Base-by-base conservation (phyloP, 2,329 filamentous ascomycete species). In the Teratosphaeria epicoccoides region DNA sequence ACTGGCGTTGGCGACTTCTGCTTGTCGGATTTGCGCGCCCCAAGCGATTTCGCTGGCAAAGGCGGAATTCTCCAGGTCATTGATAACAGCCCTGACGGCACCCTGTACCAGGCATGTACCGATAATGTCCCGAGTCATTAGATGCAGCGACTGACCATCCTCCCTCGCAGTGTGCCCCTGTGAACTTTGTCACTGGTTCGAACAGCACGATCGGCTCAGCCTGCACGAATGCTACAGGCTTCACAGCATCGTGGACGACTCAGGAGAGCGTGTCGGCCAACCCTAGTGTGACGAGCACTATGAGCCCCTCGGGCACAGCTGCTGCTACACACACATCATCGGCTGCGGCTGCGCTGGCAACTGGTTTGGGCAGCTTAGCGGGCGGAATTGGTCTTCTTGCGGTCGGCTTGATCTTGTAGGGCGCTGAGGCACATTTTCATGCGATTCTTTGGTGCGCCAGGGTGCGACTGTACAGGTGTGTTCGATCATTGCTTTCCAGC, bases 21-120 rank as follows among this genome's bases (percentile, higher is more conserved):
- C 46, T 45, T 65, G 46, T 55, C 56, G 23, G 50, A 56, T 40
- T 46, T 65, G n/a, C 53, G 52, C 29, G 62, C 54, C 12, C 63
- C 63, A 6, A 51, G 33, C 9, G 55, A 59, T 22, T 66, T 59
- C 20, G 62, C 60, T 0, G 63, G 63, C 11, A 59, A 59, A 24
- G 43, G 47, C 23, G 63, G 63, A 24, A 50, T 66, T 12, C 48
- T 66, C n/a, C 63, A 66, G 50, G 61, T 66, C 24, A 56, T 62
- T 24, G 62, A 64, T 45, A 53, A 55, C 28, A 58, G 57, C 3
- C 53, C 52, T 2, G 63, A 66, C 47, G 63, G 63, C 12, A 54
- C 50, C 20, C 53, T 66, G n/a, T 66, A 65, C 47, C 63, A 65
- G 59, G 63, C 64, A 56, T 44, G 58, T 53, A 24, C 6, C 5